Percentiles rank a stretch among this genome's conserved stretches.
Evolutionary conservation across 257 asterid species (phyloP).

Genomic region (Perilla frutescens): DNA sequence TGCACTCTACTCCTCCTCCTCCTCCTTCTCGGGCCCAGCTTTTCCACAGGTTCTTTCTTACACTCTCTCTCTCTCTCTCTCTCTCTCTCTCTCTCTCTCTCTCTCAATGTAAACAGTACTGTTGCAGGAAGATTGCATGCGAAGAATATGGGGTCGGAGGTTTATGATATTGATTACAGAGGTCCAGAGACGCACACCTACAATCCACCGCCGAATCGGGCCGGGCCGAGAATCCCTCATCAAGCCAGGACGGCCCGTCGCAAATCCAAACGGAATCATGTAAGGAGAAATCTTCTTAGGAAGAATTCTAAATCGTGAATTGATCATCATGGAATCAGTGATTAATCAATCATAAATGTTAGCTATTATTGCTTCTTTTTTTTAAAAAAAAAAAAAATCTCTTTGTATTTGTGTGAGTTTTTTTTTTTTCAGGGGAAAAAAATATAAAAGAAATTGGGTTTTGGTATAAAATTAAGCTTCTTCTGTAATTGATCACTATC

Average conservation of each 20-base stretch:
- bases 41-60: constrained; percentile 41
- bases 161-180: constrained; percentile 58
- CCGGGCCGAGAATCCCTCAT: constrained; percentile 42
- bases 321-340: background rate
- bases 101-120: background rate
- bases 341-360: background rate
- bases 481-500: background rate
- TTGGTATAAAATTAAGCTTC: background rate
- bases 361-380: background rate
- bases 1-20: constrained; percentile 39
- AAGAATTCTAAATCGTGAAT: constrained; percentile 1
- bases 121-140: constrained; percentile 44
- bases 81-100: background rate
- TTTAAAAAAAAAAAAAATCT: background rate
- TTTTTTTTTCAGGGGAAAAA: background rate
- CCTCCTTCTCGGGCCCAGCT: constrained; percentile 39
- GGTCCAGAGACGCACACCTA: constrained; percentile 64
- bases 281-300: constrained; percentile 28
- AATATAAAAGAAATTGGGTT: constrained; percentile 4
- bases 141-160: constrained; percentile 41
- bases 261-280: constrained; percentile 39
- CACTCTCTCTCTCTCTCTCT: background rate
- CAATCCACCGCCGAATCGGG: constrained; percentile 54
- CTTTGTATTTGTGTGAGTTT: background rate
- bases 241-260: constrained; percentile 38